Evolutionary conservation across 331 rosid genomes (phyloP).

Genomic region (Ulmus americana): DNA sequence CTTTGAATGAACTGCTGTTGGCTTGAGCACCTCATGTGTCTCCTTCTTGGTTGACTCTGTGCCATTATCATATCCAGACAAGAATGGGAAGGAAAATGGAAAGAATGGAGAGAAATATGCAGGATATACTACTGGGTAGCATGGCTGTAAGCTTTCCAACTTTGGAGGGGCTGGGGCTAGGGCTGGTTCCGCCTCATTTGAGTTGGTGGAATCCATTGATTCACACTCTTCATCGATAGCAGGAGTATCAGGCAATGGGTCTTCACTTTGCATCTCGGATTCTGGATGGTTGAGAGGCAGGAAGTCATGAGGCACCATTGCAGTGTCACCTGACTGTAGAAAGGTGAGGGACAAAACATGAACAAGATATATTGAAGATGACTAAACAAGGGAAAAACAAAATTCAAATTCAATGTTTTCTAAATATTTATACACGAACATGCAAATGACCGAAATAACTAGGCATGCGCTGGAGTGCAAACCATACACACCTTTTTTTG

Average conservation of each 20-base stretch:
- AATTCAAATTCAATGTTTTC: neutral
- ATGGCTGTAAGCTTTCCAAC: slow-evolving; percentile 40
- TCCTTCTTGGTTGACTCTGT: slow-evolving; percentile 45
- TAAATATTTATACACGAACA: no score
- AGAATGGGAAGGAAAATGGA: slow-evolving; percentile 67
- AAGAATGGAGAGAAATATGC: slow-evolving; percentile 63
- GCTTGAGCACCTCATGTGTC: slow-evolving; percentile 75
- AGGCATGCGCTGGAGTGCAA: neutral
- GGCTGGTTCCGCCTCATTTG: slow-evolving; percentile 70
- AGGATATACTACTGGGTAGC: slow-evolving; percentile 67
- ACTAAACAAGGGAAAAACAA: neutral
- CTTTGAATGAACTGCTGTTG: slow-evolving; percentile 84
- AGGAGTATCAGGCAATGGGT: slow-evolving; percentile 68
- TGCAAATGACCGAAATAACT: neutral
- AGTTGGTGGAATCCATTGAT: slow-evolving; percentile 88
- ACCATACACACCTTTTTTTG: neutral
- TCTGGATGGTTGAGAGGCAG: slow-evolving; percentile 40
- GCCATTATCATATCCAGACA: slow-evolving; percentile 50
- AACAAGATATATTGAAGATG: slow-evolving; percentile 5
- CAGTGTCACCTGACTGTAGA: slow-evolving; percentile 57
- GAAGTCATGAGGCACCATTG: slow-evolving; percentile 61
- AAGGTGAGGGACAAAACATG: slow-evolving; percentile 3
- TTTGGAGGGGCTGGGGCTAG: slow-evolving; percentile 22
- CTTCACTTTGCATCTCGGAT: slow-evolving; percentile 53
- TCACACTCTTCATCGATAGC: slow-evolving; percentile 84